Percentiles rank a stretch among this genome's conserved stretches.
Evolutionary conservation across 2,329 filamentous ascomycete species (phyloP).

Genomic region (Fusarium tuaranense): DNA sequence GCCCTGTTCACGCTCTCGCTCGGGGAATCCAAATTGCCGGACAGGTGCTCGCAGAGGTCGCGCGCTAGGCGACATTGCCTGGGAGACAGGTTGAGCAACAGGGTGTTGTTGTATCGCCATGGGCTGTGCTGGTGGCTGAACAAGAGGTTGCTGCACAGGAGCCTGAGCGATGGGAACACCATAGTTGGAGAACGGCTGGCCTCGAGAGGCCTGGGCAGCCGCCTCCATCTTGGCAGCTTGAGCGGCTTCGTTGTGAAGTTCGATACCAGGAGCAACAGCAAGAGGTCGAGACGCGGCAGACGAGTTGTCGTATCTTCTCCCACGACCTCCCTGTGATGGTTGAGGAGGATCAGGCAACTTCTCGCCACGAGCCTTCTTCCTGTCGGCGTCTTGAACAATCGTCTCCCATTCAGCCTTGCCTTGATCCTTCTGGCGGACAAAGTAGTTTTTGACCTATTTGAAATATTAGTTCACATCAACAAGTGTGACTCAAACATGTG

Average conservation of each 20-base stretch:
- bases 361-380: constrained; percentile 66
- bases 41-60: constrained; percentile 58
- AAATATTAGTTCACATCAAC: constrained; percentile 17
- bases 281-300: constrained; percentile 55
- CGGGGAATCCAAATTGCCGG: constrained; percentile 58
- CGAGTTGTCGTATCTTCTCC: constrained; percentile 63
- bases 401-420: constrained; percentile 69
- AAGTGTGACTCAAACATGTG: not conserved
- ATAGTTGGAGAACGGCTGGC: constrained; percentile 57
- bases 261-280: constrained; percentile 59
- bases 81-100: constrained; percentile 52
- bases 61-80: constrained; percentile 60
- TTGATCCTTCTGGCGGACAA: constrained; percentile 71
- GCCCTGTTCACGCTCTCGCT: constrained; percentile 50
- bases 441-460: constrained; percentile 75
- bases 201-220: constrained; percentile 45
- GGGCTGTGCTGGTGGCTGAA: constrained; percentile 44
- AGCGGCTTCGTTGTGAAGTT: constrained; percentile 59
- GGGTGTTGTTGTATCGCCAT: constrained; percentile 51
- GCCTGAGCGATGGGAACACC: constrained; percentile 61
- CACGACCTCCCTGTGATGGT: constrained; percentile 61
- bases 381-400: constrained; percentile 71
- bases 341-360: constrained; percentile 69
- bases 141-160: constrained; percentile 48
- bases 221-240: constrained; percentile 60